Percentiles rank a stretch among this genome's conserved stretches.
phyloP scores from a whole-genome alignment of 257 asterid genomes.

The Plectranthus barbatus region DNA sequence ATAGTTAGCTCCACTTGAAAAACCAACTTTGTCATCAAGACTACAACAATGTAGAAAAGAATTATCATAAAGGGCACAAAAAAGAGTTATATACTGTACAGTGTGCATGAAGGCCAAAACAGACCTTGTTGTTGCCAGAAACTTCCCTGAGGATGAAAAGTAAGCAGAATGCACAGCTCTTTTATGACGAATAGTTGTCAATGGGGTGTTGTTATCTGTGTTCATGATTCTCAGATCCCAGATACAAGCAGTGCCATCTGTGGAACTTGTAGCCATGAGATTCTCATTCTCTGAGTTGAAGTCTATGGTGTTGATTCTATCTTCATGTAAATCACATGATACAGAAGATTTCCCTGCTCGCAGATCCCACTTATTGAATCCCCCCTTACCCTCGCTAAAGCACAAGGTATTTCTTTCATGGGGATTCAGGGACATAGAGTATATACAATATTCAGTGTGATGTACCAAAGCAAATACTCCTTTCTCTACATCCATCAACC shows the following conservation, averaged over 20 bases:
- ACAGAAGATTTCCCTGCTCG: slow-evolving; percentile 57
- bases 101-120: slow-evolving; percentile 9
- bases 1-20: slow-evolving; percentile 60
- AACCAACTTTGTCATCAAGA: slow-evolving; percentile 55
- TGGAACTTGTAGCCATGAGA: slow-evolving; percentile 70
- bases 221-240: slow-evolving; percentile 76
- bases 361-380: slow-evolving; percentile 49
- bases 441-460: slow-evolving; percentile 38
- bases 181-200: slow-evolving; percentile 48
- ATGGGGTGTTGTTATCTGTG: slow-evolving; percentile 26
- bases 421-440: slow-evolving; percentile 44
- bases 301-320: slow-evolving; percentile 71
- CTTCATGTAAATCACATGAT: slow-evolving; percentile 46
- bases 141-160: slow-evolving; percentile 77
- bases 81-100: not conserved
- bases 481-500: slow-evolving; percentile 77
- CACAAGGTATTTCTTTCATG: slow-evolving; percentile 43
- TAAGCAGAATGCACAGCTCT: slow-evolving; percentile 79
- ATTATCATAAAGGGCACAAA: not conserved
- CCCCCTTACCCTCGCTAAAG: slow-evolving; percentile 60
- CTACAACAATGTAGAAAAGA: slow-evolving; percentile 37
- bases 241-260: slow-evolving; percentile 77
- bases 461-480: slow-evolving; percentile 59
- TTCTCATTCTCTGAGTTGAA: slow-evolving; percentile 49
- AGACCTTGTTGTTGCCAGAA: slow-evolving; percentile 87